A percentile compares a stretch with the other conserved stretches of the same genome.
Conservation (phyloP, 768 basidiomycete species). For the Mycena venus region DNA sequence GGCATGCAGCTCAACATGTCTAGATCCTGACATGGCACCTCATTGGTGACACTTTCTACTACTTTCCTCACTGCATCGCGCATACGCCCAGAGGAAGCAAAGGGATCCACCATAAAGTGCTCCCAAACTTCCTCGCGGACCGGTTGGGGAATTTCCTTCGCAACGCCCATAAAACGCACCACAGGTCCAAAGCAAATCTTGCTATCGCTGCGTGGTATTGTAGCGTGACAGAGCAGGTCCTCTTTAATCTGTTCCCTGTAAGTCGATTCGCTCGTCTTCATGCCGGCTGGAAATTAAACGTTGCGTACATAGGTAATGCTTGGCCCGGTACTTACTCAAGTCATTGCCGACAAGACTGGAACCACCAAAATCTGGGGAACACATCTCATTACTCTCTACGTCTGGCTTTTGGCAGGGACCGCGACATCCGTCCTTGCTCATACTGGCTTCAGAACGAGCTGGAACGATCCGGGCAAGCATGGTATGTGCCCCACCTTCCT, state of each 20-base stretch:
- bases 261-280: not conserved
- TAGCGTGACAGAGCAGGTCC: slow-evolving; percentile 13
- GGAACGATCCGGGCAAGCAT: slow-evolving; percentile 24
- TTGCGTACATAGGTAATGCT: not conserved
- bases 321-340: slow-evolving; percentile 13
- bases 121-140: slow-evolving; percentile 9
- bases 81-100: slow-evolving; percentile 16
- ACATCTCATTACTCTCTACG: slow-evolving; percentile 18
- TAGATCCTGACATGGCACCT: slow-evolving; percentile 20
- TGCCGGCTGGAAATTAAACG: not conserved
- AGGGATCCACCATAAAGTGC: slow-evolving; percentile 23
- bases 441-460: slow-evolving; percentile 22
- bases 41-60: slow-evolving; percentile 19
- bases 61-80: slow-evolving; percentile 15
- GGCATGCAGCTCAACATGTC: not conserved
- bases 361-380: slow-evolving; percentile 7
- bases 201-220: slow-evolving; percentile 28
- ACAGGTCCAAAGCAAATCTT: slow-evolving; percentile 19
- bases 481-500: not conserved
- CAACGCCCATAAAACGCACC: slow-evolving; percentile 19
- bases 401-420: slow-evolving; percentile 20
- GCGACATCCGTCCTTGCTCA: slow-evolving; percentile 24
- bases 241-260: slow-evolving; percentile 23
- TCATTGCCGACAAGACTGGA: slow-evolving; percentile 18
- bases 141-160: slow-evolving; percentile 8